Percentiles rank a stretch among this genome's conserved stretches.
phyloP scores from a whole-genome alignment of 768 basidiomycete species.

The Amylocystis lapponica region DNA sequence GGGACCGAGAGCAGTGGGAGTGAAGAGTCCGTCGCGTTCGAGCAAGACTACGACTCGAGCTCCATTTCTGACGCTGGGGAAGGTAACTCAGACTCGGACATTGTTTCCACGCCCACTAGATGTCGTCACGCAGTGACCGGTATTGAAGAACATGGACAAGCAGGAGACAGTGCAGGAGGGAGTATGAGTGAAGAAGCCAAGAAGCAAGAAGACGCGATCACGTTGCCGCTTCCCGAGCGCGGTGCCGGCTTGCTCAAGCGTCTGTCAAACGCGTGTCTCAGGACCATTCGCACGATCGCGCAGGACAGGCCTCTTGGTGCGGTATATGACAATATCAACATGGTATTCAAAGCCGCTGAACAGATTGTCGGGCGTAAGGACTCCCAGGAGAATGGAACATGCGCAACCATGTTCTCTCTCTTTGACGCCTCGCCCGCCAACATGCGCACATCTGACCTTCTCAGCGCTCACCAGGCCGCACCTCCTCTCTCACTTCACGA shows the following conservation, averaged over 20 bases:
- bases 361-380: conserved; percentile 30
- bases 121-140: no score
- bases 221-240: not conserved
- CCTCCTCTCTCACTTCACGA: conserved; percentile 21
- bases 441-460: conserved; percentile 17
- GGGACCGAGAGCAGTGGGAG: no score
- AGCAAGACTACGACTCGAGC: no score
- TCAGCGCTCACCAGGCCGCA: conserved; percentile 14
- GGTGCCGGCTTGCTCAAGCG: not conserved
- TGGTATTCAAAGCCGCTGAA: conserved; percentile 21
- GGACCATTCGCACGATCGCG: not conserved
- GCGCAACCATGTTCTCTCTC: conserved; percentile 26
- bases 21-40: not conserved
- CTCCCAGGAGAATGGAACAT: conserved; percentile 32
- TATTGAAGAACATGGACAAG: no score
- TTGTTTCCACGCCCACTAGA: no score
- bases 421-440: conserved; percentile 18
- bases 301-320: not conserved
- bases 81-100: no score
- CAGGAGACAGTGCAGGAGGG: no score
- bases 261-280: conserved; percentile 4
- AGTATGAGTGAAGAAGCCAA: no score
- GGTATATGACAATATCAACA: conserved; percentile 36
- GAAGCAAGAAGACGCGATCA: not conserved
- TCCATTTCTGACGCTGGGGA: no score